Base-by-base conservation (phyloP, 179 eudicot genomes). In the Spinacia oleracea region DNA sequence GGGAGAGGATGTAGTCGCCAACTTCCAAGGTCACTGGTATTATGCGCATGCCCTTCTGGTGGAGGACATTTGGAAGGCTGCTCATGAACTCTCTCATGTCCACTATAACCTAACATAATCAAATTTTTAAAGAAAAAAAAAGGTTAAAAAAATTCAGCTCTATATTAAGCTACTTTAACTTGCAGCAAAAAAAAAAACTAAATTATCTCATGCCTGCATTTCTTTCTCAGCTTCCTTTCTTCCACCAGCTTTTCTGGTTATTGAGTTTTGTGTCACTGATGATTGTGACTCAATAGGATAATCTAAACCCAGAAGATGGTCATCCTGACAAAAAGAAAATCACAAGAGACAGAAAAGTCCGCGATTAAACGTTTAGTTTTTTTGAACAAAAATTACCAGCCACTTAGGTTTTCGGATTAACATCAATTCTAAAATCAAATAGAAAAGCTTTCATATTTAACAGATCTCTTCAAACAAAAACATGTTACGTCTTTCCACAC, bases 81-180 rank as follows among this genome's bases (percentile, higher is more conserved):
- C 99, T 96, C 99, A 96, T 96, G 86, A 96, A 96, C 81, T 96
- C 99, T 85, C 99, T 89, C 99, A 96, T 96, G 81, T 96, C 99
- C 84, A 96, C 99, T 76, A 96, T 96, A 74, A 96, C 90, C 99
- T 96, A 32, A 77, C 27, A 80, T 43, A 48, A 70, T 45, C 14
- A 9, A 7, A n/a, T 45, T 27, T 14, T 12, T 25, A 0, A 14
- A 3, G 46, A 45, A 25, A 15, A 27, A 11, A 27, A 31, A 27
- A 50, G 9, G 31, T 2, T 29, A 11, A 1, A 9, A 50, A 46
- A 18, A 25, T 27, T 1, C 0, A 42, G 25, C 6, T 51, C 51
- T 32, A 32, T 15, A 31, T 31, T 7, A 50, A 46, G 51, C 63
- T 34, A 69, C 12, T 46, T 48, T 56, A 21, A 34, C 42, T 51